A percentile compares a stretch with the other conserved stretches of the same genome.
Conservation (phyloP, 352 stramenopile species). For the Peronospora destructor region DNA sequence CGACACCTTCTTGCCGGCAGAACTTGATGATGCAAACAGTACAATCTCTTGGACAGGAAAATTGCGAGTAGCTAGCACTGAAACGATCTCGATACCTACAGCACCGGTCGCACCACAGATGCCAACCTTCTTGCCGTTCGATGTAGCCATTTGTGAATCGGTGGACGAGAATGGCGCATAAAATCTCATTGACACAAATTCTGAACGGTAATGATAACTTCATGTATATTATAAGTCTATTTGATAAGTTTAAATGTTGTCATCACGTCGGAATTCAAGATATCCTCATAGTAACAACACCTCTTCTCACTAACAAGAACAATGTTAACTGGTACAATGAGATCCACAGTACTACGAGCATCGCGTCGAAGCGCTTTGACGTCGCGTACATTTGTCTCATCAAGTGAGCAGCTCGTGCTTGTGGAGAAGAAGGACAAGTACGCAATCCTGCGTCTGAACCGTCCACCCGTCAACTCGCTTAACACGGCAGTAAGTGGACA, state of each 20-base stretch:
- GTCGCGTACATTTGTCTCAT: constrained; percentile 27
- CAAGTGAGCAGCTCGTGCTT: constrained; percentile 46
- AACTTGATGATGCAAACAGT: constrained; percentile 93
- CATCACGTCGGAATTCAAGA: constrained; percentile 35
- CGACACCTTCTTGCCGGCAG: constrained; percentile 85
- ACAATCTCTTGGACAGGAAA: constrained; percentile 90
- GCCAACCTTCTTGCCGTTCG: constrained; percentile 58
- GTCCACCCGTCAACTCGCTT: constrained; percentile 74
- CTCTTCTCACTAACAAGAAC: not conserved
- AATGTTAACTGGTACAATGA: constrained; percentile 20
- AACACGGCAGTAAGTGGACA: constrained; percentile 48
- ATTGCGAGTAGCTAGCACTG: constrained; percentile 72
- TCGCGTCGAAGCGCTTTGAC: constrained; percentile 4
- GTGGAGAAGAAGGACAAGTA: constrained; percentile 70
- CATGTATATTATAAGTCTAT: not conserved
- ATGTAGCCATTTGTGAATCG: constrained; percentile 35
- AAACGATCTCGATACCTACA: constrained; percentile 95
- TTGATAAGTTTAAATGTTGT: not conserved
- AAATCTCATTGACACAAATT: not conserved
- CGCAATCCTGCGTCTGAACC: constrained; percentile 75
- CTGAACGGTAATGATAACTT: not conserved
- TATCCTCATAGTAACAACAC: not conserved
- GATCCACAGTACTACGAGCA: constrained; percentile 3
- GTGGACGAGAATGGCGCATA: not conserved
- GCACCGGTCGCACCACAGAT: constrained; percentile 88